Evolutionary conservation across 2,329 filamentous ascomycete species (phyloP).

Genomic region (Triangularia verruculosa): DNA sequence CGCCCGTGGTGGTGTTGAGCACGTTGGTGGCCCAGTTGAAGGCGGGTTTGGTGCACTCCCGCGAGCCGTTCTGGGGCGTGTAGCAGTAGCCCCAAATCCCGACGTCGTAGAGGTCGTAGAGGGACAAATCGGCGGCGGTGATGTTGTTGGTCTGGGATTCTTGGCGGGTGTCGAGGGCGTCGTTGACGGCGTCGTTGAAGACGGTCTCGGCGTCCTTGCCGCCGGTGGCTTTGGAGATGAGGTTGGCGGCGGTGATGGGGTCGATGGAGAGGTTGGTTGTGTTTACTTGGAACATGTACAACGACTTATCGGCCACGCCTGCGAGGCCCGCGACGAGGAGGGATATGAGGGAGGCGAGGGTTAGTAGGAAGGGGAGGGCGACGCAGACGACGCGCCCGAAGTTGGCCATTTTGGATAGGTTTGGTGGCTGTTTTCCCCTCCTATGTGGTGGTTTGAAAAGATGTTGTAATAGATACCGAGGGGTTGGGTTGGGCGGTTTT

Average conservation of each 20-base stretch:
- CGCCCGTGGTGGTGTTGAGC: conserved; percentile 58
- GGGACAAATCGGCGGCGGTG: conserved; percentile 55
- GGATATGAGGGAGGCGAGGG: conserved; percentile 72
- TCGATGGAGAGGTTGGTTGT: conserved; percentile 56
- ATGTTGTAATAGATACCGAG: background rate
- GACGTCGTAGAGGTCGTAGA: conserved; percentile 77
- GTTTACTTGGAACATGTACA: conserved; percentile 61
- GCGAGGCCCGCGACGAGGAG: conserved; percentile 56
- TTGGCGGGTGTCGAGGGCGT: conserved; percentile 9
- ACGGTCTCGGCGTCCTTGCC: conserved; percentile 1
- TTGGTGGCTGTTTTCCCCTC: conserved; percentile 8
- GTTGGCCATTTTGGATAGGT: conserved; percentile 31
- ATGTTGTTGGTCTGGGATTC: conserved; percentile 41
- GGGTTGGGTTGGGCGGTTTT: background rate
- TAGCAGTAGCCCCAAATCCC: conserved; percentile 86
- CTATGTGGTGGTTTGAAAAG: background rate
- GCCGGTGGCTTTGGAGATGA: conserved; percentile 18
- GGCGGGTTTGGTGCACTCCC: conserved; percentile 66
- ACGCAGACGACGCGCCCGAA: conserved; percentile 82
- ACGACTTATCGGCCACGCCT: conserved; percentile 53
- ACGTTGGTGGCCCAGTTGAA: conserved; percentile 75
- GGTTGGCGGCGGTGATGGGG: conserved; percentile 15
- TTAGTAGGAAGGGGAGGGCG: conserved; percentile 78
- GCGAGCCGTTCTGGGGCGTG: conserved; percentile 52
- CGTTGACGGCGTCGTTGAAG: conserved; percentile 12